Conservation (phyloP, 2,329 filamentous ascomycete genomes). For the Xylaria sp. region DNA sequence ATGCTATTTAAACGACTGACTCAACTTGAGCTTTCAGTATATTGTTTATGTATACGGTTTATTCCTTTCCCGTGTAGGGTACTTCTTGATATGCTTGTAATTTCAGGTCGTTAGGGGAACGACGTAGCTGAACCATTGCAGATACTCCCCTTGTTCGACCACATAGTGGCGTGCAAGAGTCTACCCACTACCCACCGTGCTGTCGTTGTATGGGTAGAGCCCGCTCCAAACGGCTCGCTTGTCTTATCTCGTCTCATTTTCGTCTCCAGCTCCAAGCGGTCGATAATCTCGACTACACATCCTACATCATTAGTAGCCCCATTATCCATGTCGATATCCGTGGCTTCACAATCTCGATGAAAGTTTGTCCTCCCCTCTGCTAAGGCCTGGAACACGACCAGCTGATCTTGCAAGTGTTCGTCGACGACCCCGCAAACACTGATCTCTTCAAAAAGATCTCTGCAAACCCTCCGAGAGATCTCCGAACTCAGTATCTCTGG, state of each 20-base stretch:
- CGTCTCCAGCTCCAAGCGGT: slow-evolving; percentile 25
- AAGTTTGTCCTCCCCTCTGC: slow-evolving; percentile 56
- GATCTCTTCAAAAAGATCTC: slow-evolving; percentile 50
- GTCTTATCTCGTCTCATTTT: slow-evolving; percentile 47
- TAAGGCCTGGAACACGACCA: slow-evolving; percentile 63
- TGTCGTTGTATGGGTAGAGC: slow-evolving; percentile 60
- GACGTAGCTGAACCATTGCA: slow-evolving; percentile 47
- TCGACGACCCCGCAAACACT: slow-evolving; percentile 53
- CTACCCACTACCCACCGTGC: slow-evolving; percentile 61
- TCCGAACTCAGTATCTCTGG: slow-evolving; percentile 40
- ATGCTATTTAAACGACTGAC: too few relatives aligned
- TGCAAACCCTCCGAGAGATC: slow-evolving; percentile 50
- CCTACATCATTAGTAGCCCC: slow-evolving; percentile 27
- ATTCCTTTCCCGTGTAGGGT: too few relatives aligned
- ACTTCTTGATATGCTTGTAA: too few relatives aligned
- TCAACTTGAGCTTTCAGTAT: too few relatives aligned
- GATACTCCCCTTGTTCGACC: slow-evolving; percentile 54
- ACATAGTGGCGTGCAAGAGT: slow-evolving; percentile 51
- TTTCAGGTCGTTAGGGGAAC: too few relatives aligned
- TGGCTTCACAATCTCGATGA: slow-evolving; percentile 34
- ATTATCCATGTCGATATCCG: slow-evolving; percentile 10
- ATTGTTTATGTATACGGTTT: too few relatives aligned
- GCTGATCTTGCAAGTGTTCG: slow-evolving; percentile 62
- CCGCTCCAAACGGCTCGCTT: slow-evolving; percentile 57
- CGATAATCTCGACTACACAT: slow-evolving; percentile 12